Conservation (phyloP, 2,329 filamentous ascomycete genomes). For the Ciborinia camelliae region DNA sequence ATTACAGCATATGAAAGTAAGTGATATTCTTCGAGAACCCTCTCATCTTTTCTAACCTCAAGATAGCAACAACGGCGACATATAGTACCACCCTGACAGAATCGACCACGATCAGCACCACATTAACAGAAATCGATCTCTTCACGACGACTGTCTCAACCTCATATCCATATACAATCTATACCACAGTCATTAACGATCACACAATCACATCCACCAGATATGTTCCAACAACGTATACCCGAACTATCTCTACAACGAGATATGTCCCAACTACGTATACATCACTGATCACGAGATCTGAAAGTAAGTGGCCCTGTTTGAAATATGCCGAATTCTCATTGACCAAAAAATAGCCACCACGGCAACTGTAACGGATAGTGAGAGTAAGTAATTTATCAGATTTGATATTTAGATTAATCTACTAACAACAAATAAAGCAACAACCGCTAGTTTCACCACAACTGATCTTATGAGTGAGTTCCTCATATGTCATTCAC, state of each 20-base stretch:
- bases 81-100: constrained; percentile 10
- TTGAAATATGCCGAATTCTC: neutral
- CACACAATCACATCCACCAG: neutral
- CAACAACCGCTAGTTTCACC: neutral
- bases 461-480: neutral
- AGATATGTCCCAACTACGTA: constrained; percentile 14
- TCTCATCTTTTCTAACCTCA: no score
- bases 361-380: constrained; percentile 2
- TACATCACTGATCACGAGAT: constrained; percentile 11
- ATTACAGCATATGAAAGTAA: no score
- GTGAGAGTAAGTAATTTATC: constrained; percentile 7
- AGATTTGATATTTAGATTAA: neutral
- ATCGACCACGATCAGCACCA: neutral
- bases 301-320: constrained; percentile 17
- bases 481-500: neutral
- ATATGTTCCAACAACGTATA: neutral
- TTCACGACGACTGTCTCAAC: constrained; percentile 1
- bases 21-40: no score
- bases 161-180: constrained; percentile 4
- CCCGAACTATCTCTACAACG: constrained; percentile 1
- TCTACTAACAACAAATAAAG: neutral
- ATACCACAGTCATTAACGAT: constrained; percentile 14
- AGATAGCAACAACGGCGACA: no score
- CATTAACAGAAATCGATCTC: neutral
- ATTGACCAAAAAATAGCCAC: neutral